These are phyloP conservation scores for Betula pendula DNA, from an alignment of 306 rosid species.

Conservation along the genomic window DNA sequence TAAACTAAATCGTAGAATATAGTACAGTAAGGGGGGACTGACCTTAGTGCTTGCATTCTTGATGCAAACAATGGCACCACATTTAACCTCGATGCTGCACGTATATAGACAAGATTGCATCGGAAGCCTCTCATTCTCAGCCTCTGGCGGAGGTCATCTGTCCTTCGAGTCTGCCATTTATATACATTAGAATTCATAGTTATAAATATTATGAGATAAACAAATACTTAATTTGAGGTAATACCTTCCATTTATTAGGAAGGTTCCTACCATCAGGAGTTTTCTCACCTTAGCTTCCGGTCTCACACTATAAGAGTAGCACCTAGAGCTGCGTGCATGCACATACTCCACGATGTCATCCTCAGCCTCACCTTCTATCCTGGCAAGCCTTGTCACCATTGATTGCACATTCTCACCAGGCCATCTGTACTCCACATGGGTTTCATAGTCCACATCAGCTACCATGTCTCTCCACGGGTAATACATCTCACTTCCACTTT, in stretches of 20 bases:
- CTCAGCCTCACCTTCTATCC: slow-evolving; percentile 51
- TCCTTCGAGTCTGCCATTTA: slow-evolving; percentile 45
- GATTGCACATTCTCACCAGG: slow-evolving; percentile 74
- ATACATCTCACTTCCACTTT: slow-evolving; percentile 78
- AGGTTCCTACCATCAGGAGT: slow-evolving; percentile 12
- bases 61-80: slow-evolving; percentile 72
- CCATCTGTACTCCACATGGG: slow-evolving; percentile 70
- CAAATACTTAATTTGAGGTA: neutral
- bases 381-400: slow-evolving; percentile 58
- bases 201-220: neutral
- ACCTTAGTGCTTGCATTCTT: slow-evolving; percentile 80
- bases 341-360: slow-evolving; percentile 48
- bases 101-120: slow-evolving; percentile 69
- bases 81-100: slow-evolving; percentile 60
- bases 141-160: slow-evolving; percentile 62
- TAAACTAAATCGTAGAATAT: no score
- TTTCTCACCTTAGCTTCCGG: slow-evolving; percentile 46
- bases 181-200: slow-evolving; percentile 15
- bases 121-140: slow-evolving; percentile 83
- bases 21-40: slow-evolving; percentile 16
- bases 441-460: slow-evolving; percentile 67
- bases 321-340: slow-evolving; percentile 53
- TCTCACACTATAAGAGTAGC: slow-evolving; percentile 61
- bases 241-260: slow-evolving; percentile 2
- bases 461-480: slow-evolving; percentile 72